Base-by-base conservation (phyloP, 2,329 filamentous ascomycete species). In the Aspergillus floridensis region DNA sequence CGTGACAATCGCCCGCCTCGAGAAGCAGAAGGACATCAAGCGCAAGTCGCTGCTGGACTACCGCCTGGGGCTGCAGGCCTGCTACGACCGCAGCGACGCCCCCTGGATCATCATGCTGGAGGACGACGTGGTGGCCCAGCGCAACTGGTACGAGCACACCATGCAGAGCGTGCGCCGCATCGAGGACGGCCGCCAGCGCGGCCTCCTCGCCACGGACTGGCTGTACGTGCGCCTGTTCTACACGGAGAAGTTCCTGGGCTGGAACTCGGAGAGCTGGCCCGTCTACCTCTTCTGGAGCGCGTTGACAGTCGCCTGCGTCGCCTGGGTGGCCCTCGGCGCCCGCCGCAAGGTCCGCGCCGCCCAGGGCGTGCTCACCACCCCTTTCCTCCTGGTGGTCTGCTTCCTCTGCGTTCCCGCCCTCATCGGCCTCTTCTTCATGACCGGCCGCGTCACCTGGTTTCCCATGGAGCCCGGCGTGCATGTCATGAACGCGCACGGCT, bases 181-280 rank as follows among this genome's bases (percentile, higher is more conserved):
- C 6, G 69, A 77, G 49, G 53, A 58, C 1, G 62, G 61, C 64
- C 49, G 49, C 10, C 41, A 38, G 16, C 57, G 26, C 29, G 65
- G 62, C 5, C 24, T 21, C 4, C 50, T 68, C 41, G 53, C 53
- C 26, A 29, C 7, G 21, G 63, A 68, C 53, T 72, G 69, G 69
- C 66, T 80, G 10, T 81, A 81, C 63, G 66, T 81, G 48, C 76
- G 78, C 5, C 69, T 81, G 10, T 81, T 81, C 68, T 80, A 78
- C 61, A 80, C 78, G 0, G 78, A 81, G 60, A 72, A 77, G 56
- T 79, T 78, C 56, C 70, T 79, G 5, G 78, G 78, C 38, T 81
- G 78, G 79, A 80, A 80, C 57, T 66, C 66, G 5, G 76, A 80
- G 57, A 61, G 75, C 29, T 79, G 77, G 77, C 63, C 49, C 4